These are phyloP conservation scores for Oenanthe javanica DNA, from an alignment of 140 eudicot genomes.

Conservation along the genomic window DNA sequence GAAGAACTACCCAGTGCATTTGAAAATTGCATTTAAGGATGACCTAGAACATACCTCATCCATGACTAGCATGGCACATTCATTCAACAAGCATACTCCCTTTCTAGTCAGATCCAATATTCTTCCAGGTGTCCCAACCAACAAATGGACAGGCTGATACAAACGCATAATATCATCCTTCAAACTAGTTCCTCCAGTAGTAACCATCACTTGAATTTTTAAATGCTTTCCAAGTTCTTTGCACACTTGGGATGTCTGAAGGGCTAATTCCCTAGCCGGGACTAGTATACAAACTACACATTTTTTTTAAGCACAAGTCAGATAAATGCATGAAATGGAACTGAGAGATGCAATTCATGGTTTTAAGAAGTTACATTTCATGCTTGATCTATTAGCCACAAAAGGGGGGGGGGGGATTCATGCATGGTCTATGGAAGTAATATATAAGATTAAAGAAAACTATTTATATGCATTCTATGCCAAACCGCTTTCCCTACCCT, in stretches of 20 bases:
- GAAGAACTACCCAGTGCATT: not conserved
- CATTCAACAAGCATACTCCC: constrained; percentile 46
- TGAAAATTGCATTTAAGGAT: not conserved
- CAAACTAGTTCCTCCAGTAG: constrained; percentile 77
- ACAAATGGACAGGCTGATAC: constrained; percentile 72
- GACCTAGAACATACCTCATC: constrained; percentile 48
- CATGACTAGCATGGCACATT: constrained; percentile 56
- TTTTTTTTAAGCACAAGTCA: constrained; percentile 11
- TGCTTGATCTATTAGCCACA: not conserved
- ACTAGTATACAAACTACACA: constrained; percentile 60
- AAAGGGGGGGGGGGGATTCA: not conserved
- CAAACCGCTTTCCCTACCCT: not conserved
- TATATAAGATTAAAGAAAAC: not conserved
- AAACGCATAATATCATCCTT: constrained; percentile 76
- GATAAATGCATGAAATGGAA: not conserved
- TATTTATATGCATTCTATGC: not conserved
- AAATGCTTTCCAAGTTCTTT: constrained; percentile 76
- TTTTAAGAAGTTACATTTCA: not conserved
- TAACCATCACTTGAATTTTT: constrained; percentile 69
- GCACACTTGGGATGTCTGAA: constrained; percentile 82
- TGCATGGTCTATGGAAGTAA: not conserved
- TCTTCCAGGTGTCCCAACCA: constrained; percentile 82
- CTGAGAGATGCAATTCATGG: not conserved
- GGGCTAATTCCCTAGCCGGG: constrained; percentile 83
- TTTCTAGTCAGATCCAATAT: constrained; percentile 65